phyloP scores from a whole-genome alignment of 768 basidiomycete species.

The Lactarius sanguifluus region DNA sequence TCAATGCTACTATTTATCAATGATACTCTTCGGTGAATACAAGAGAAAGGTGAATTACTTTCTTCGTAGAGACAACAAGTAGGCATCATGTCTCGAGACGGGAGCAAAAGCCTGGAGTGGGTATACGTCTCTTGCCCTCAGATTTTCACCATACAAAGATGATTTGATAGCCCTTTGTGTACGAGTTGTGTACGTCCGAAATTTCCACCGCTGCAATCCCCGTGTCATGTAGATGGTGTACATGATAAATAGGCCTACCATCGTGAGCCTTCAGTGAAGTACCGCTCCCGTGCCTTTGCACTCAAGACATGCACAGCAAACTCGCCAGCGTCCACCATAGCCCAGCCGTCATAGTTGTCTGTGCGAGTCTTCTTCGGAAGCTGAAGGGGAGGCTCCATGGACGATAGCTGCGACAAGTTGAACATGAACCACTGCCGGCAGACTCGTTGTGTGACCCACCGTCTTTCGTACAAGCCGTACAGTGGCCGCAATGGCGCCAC shows the following conservation, averaged over 20 bases:
- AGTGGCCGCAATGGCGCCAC: slow-evolving; percentile 75
- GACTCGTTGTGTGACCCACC: slow-evolving; percentile 43
- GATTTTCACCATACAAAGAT: neutral
- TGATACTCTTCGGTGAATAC: neutral
- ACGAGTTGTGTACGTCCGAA: neutral
- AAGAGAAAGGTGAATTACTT: neutral
- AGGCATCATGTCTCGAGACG: neutral
- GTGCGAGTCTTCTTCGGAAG: slow-evolving; percentile 65
- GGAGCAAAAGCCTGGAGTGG: neutral
- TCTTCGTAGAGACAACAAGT: neutral
- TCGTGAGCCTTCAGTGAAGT: slow-evolving; percentile 46
- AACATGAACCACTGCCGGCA: neutral
- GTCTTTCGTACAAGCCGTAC: slow-evolving; percentile 68
- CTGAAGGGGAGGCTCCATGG: slow-evolving; percentile 53
- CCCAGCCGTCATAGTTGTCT: slow-evolving; percentile 70
- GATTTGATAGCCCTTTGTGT: neutral
- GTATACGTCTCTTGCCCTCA: neutral
- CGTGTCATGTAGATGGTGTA: neutral
- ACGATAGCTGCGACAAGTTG: slow-evolving; percentile 50
- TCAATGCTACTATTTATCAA: neutral
- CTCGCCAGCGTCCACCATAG: slow-evolving; percentile 77
- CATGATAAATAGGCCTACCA: slow-evolving; percentile 33
- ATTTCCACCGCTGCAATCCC: neutral
- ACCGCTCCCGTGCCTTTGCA: slow-evolving; percentile 62
- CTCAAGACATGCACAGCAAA: slow-evolving; percentile 80